phyloP scores from a whole-genome alignment of 78 protist genomes.

The Planoprotostelium fungivorum region DNA sequence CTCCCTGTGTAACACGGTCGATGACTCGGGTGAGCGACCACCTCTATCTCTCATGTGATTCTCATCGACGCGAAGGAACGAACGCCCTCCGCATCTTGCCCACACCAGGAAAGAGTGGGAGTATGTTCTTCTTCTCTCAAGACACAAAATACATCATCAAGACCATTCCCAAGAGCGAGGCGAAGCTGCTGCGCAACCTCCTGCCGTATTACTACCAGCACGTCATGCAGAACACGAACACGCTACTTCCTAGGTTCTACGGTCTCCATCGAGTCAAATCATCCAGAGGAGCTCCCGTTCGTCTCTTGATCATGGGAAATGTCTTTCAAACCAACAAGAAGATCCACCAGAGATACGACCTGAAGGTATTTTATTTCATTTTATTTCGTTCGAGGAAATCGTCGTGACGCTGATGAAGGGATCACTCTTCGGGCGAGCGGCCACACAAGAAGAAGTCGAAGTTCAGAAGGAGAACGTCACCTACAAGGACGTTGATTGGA shows the following conservation, averaged over 20 bases:
- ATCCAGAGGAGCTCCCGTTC: constrained; percentile 53
- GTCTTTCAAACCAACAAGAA: constrained; percentile 63
- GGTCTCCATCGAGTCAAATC: constrained; percentile 76
- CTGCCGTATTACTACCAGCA: constrained; percentile 84
- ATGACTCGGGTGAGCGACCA: not conserved
- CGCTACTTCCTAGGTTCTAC: constrained; percentile 80
- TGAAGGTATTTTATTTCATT: no score
- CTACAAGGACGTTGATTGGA: constrained; percentile 48
- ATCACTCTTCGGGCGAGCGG: constrained; percentile 39
- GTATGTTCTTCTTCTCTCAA: constrained; percentile 74
- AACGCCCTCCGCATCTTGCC: constrained; percentile 31
- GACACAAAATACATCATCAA: constrained; percentile 82
- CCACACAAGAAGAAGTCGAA: constrained; percentile 23
- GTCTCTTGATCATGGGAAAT: constrained; percentile 88
- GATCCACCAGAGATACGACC: constrained; percentile 77
- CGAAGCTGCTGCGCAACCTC: constrained; percentile 63
- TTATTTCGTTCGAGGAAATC: no score
- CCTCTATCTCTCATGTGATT: not conserved
- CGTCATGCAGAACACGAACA: constrained; percentile 68
- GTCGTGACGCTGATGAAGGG: no score
- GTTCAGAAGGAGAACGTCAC: constrained; percentile 23
- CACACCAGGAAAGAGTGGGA: constrained; percentile 87
- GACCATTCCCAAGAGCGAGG: constrained; percentile 84
- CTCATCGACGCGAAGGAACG: not conserved
- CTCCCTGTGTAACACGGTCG: constrained; percentile 28